Conservation (phyloP, 2,329 filamentous ascomycete species). For the Sporothrix variecibatus region DNA sequence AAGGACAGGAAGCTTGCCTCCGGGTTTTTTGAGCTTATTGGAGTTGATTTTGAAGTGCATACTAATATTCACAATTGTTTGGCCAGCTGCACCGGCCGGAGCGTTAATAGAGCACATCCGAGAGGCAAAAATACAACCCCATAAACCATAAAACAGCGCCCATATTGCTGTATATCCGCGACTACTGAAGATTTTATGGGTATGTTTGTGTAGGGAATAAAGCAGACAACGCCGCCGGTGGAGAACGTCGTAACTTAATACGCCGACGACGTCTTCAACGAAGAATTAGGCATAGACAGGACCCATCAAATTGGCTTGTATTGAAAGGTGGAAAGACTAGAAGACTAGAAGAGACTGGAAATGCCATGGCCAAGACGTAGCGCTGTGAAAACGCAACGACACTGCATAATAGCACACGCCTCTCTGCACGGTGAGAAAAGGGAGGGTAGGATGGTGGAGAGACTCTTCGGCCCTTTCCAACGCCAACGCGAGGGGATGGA, state of each 20-base stretch:
- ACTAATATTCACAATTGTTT: not conserved
- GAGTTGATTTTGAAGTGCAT: not conserved
- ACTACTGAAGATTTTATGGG: not conserved
- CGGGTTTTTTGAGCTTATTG: not conserved
- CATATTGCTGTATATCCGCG: not conserved
- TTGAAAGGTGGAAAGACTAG: too few species aligned
- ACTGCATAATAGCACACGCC: too few species aligned
- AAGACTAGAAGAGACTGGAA: too few species aligned
- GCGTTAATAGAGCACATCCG: not conserved
- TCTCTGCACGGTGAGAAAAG: not conserved
- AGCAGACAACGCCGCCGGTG: not conserved
- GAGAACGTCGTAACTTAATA: not conserved
- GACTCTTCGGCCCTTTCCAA: constrained; percentile 10
- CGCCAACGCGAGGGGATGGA: not conserved
- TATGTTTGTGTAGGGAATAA: not conserved
- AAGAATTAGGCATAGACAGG: not conserved
- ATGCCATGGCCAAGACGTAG: not conserved
- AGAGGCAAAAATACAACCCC: not conserved
- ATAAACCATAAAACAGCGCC: not conserved
- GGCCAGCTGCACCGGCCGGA: not conserved
- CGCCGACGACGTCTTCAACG: not conserved
- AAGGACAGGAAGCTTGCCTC: not conserved
- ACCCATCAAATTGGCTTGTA: not conserved
- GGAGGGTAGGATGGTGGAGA: not conserved
- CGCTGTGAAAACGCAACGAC: not conserved